Percentiles rank a stretch among this genome's conserved stretches.
These are phyloP conservation scores for Bryoerythrophyllum caledonicum DNA, from an alignment of 225 moss, liverwort and hornwort genomes.

Conservation along the genomic window DNA sequence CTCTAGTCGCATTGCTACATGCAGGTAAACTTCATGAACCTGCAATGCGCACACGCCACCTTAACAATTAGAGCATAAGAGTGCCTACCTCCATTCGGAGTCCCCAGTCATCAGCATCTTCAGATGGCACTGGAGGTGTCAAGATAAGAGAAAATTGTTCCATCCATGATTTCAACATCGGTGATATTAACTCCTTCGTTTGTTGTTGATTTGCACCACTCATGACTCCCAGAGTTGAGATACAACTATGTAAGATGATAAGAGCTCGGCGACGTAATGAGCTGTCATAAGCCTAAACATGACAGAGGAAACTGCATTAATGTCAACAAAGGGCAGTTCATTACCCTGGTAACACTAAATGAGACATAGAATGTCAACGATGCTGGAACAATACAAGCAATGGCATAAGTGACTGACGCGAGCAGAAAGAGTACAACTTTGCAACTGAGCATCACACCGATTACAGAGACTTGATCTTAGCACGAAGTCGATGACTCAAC, in stretches of 20 bases:
- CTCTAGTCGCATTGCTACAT: slow-evolving; percentile 2
- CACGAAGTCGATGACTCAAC: too few relatives aligned
- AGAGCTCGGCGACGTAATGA: slow-evolving; percentile 85
- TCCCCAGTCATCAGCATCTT: slow-evolving; percentile 89
- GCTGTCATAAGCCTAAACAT: slow-evolving; percentile 72
- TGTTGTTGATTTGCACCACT: slow-evolving; percentile 80
- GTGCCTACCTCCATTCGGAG: slow-evolving; percentile 79
- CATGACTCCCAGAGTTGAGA: slow-evolving; percentile 93
- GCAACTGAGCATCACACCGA: background rate
- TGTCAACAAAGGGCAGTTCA: slow-evolving; percentile 1
- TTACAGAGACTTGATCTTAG: background rate
- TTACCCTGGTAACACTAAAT: background rate
- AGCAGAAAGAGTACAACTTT: slow-evolving; percentile 11
- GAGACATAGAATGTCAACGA: background rate
- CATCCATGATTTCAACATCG: slow-evolving; percentile 91
- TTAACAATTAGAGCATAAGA: background rate
- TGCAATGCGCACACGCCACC: background rate
- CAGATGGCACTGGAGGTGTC: slow-evolving; percentile 68
- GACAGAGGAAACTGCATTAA: slow-evolving; percentile 21
- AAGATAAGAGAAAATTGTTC: slow-evolving; percentile 77
- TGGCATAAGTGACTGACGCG: background rate
- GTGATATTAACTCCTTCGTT: slow-evolving; percentile 77
- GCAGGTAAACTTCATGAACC: background rate
- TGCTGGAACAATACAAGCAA: slow-evolving; percentile 4
- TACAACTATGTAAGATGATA: slow-evolving; percentile 81